Evolutionary conservation across 2,329 filamentous ascomycete species (phyloP), one percentile per base, ranked within the genome.

Genomic region (Dendrostoma leiphaemia): DNA sequence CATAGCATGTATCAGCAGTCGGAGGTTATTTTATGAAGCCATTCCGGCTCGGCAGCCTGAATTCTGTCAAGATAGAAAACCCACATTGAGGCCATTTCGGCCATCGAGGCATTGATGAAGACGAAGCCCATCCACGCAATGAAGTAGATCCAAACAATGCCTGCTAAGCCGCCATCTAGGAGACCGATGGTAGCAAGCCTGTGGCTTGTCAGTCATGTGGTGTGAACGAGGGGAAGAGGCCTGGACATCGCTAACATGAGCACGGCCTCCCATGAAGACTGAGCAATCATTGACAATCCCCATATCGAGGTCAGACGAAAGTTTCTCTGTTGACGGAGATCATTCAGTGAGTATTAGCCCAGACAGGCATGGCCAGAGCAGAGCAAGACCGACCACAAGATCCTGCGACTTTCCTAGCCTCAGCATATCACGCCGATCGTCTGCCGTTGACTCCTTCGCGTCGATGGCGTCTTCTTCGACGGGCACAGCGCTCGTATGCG

Each of bases 11-110:
- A 32, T 32, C 15, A 13, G 6, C 2, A 28, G 26, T 10, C 2
- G 8, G 15, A 13, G 32, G 5, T 26, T 26, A 23, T 28, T 12
- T n/a, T n/a, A n/a, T n/a, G n/a, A n/a, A n/a, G n/a, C 21, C 21
- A 23, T 28, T 7, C n/a, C 40, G 10, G 12, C 15, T 23, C 17
- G 21, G 12, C 21, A 8, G 40, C 15, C n/a, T 10, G 13, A 8
- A 44, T 61, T 49, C 58, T 7, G 13, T 3, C 31, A 10, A 40
- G 19, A 24, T 9, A 71, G 78, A 78, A 6, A 70, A 76, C 4
- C 71, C 74, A 70, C 78, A n/a, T n/a, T n/a, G n/a, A n/a, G n/a
- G n/a, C n/a, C n/a, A n/a, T 76, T 57, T 78, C 76, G 12, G 74
- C 74, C 69, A 79, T 73, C 3, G 73, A 76, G 0, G 67, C 64